Evolutionary conservation across 495 filamentous ascomycete genomes (phyloP), one percentile per base, ranked within the genome.

Genomic region (Acidomyces sp.): DNA sequence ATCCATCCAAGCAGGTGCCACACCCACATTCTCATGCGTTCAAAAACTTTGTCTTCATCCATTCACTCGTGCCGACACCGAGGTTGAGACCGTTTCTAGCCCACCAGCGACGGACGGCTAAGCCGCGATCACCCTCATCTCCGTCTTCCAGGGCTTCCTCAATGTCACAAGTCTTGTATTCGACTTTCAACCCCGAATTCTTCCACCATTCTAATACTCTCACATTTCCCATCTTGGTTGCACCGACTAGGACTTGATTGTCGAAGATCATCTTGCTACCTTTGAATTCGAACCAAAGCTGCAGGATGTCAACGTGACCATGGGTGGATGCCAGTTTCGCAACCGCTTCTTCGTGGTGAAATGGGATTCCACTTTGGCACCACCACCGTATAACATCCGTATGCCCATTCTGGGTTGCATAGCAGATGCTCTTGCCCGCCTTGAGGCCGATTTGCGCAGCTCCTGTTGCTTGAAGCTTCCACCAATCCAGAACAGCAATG

Each of bases 111-210:
- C 80, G 69, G 10, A 92, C 84, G 31, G 71, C 72, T 30, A 70
- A 69, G 46, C 39, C 71, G 61, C 23, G 50, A 13, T 54, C 45
- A 2, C 31, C 65, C 62, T 50, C 68, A 59, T 43, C 77, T 69
- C 3, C 81, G 53, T 93, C 86, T 57, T 95, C 87, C 41, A 95
- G 64, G 7, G 87, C 86, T 61, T 93, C 87, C 57, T 94, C 86
- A 46, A 95, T 85, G 63, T 93, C 85, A 49, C 85, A 93, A 6
- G 86, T 92, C 62, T 87, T 88, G 56, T 93, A 95, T 59, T 93
- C 85, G 10, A 93, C 85, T 9, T 67, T 63, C 27, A 83, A 68
- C 0, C 79, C 79, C 45, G 77, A 82, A 34, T 63, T 60, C 45
- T 80, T 81, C 87, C 87, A 95, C 86, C 86, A 95, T 54, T 93